Percentiles rank a stretch among this genome's conserved stretches.
phyloP scores from a whole-genome alignment of 2,329 filamentous ascomycete genomes.

The Xylaria sp. region DNA sequence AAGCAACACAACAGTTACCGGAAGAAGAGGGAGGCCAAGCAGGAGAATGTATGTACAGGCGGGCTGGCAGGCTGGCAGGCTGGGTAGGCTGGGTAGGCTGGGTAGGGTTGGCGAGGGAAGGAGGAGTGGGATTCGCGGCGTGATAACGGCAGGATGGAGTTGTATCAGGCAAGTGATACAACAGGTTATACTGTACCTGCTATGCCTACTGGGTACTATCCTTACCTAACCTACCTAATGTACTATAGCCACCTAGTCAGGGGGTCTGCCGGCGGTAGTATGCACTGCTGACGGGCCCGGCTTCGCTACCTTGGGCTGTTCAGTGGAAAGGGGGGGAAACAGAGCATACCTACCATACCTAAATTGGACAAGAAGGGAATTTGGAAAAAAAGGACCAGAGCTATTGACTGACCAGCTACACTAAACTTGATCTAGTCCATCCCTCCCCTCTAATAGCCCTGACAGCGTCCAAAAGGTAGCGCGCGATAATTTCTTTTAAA shows the following conservation, averaged over 20 bases:
- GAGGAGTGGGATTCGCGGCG: slow-evolving; percentile 21
- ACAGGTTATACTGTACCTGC: no score
- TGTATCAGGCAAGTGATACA: slow-evolving; percentile 13
- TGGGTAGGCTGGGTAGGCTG: slow-evolving; percentile 23
- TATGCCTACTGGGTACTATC: no score
- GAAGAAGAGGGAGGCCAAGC: slow-evolving; percentile 19
- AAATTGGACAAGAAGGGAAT: no score
- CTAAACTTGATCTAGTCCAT: no score
- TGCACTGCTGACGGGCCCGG: neutral
- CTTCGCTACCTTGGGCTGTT: neutral
- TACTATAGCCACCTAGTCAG: slow-evolving; percentile 9
- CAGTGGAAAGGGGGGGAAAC: slow-evolving; percentile 8
- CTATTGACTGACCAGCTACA: no score
- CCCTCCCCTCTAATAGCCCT: no score
- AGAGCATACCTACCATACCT: neutral
- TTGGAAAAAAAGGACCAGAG: no score
- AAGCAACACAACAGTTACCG: slow-evolving; percentile 15
- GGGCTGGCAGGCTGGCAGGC: neutral
- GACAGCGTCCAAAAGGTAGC: no score
- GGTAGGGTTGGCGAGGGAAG: slow-evolving; percentile 22
- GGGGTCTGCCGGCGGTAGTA: slow-evolving; percentile 18
- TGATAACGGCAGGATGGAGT: slow-evolving; percentile 17
- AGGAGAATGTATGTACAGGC: slow-evolving; percentile 19
- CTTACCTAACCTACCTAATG: neutral
- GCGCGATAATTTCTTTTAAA: no score